Conservation (phyloP, 148 eudicot genomes). For the Euryodendron excelsum region DNA sequence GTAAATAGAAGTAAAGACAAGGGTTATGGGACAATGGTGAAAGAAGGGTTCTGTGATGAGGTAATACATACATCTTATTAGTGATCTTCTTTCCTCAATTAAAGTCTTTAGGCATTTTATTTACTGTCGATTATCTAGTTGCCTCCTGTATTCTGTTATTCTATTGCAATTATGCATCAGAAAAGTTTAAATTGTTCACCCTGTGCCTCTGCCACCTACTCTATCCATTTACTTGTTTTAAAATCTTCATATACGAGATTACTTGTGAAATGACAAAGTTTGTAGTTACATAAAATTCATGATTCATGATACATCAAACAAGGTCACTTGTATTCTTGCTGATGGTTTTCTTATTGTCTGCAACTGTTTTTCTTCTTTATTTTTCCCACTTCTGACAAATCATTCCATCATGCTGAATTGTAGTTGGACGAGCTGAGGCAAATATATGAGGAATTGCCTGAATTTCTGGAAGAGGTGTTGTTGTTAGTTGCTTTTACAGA, state of each 20-base stretch:
- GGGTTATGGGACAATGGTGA: conserved; percentile 79
- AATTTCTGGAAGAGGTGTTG: conserved; percentile 83
- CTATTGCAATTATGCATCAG: neutral
- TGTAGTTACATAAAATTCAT: neutral
- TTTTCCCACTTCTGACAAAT: conserved; percentile 13
- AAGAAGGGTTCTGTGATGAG: conserved; percentile 95
- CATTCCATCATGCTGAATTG: conserved; percentile 12
- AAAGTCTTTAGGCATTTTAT: neutral
- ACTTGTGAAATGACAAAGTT: neutral
- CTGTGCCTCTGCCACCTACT: neutral
- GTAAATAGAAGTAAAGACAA: conserved; percentile 80
- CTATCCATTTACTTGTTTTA: neutral
- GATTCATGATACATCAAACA: neutral
- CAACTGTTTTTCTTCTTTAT: neutral
- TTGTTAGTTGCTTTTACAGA: conserved; percentile 10
- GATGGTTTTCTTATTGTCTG: neutral
- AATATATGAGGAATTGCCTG: conserved; percentile 93
- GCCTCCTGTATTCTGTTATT: neutral
- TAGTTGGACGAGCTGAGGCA: conserved; percentile 97
- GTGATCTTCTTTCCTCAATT: conserved; percentile 10
- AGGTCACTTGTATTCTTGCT: conserved; percentile 1
- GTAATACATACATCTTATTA: conserved; percentile 34
- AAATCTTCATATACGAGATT: neutral
- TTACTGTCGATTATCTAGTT: neutral
- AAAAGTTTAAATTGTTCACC: neutral